These are phyloP conservation scores for Tagetes patula DNA, from an alignment of 129 eudicot species.

Conservation along the genomic window DNA sequence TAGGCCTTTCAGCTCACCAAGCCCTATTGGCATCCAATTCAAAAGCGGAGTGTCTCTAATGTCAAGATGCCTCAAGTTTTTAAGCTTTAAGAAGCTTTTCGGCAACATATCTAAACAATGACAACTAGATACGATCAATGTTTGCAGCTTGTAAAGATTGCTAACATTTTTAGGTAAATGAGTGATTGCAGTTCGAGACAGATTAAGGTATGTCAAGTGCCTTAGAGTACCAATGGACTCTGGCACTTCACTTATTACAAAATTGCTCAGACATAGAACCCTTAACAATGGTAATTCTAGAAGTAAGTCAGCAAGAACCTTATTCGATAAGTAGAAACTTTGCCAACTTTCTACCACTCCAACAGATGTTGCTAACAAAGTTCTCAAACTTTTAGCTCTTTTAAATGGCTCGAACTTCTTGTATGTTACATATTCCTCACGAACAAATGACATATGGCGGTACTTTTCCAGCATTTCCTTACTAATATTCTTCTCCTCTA, in stretches of 20 bases:
- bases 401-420: slow-evolving; percentile 21
- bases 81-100: slow-evolving; percentile 10
- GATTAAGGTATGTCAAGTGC: slow-evolving; percentile 30
- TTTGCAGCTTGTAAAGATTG: slow-evolving; percentile 34
- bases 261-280: slow-evolving; percentile 15
- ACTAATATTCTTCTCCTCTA: slow-evolving; percentile 18
- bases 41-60: background rate
- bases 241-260: slow-evolving; percentile 12
- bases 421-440: slow-evolving; percentile 23
- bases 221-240: slow-evolving; percentile 20
- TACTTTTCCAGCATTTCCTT: slow-evolving; percentile 8
- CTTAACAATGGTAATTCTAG: slow-evolving; percentile 13
- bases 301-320: slow-evolving; percentile 13
- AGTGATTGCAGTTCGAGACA: slow-evolving; percentile 20
- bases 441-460: slow-evolving; percentile 41
- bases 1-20: slow-evolving; percentile 28
- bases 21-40: slow-evolving; percentile 32
- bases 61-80: slow-evolving; percentile 4
- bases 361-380: slow-evolving; percentile 36
- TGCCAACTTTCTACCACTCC: slow-evolving; percentile 2
- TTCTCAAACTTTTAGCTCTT: slow-evolving; percentile 34
- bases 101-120: slow-evolving; percentile 26
- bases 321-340: slow-evolving; percentile 18
- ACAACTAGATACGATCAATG: slow-evolving; percentile 34
- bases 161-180: slow-evolving; percentile 27